Evolutionary conservation across 2,329 filamentous ascomycete species (phyloP).

Genomic region (Beauveria pseudobassiana): DNA sequence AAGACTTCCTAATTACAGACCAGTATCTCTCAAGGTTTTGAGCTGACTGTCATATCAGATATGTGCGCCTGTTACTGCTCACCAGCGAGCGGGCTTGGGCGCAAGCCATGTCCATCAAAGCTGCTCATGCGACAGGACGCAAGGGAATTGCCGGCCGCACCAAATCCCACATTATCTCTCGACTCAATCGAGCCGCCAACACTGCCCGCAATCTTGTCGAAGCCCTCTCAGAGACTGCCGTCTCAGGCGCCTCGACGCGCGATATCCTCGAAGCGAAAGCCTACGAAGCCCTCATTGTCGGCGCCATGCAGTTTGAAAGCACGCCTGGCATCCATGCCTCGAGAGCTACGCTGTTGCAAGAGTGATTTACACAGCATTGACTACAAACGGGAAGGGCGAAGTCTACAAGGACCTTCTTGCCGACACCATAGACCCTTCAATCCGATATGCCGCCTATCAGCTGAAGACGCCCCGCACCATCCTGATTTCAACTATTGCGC

Average conservation of each 20-base stretch:
- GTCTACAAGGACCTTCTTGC: constrained; percentile 79
- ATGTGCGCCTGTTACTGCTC: constrained; percentile 71
- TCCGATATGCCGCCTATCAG: constrained; percentile 92
- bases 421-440: constrained; percentile 83
- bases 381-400: constrained; percentile 54
- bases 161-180: constrained; percentile 81
- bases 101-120: constrained; percentile 91
- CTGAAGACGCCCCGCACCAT: constrained; percentile 79
- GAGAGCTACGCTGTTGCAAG: constrained; percentile 67
- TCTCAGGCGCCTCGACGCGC: constrained; percentile 57
- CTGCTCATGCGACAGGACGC: constrained; percentile 68
- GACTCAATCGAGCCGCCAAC: constrained; percentile 70
- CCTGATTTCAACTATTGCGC: constrained; percentile 70
- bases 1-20: constrained; percentile 25
- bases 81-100: constrained; percentile 90
- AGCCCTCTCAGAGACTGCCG: constrained; percentile 53
- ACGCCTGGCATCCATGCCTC: constrained; percentile 74
- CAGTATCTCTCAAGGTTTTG: background rate
- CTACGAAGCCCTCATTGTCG: constrained; percentile 70
- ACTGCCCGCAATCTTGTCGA: constrained; percentile 61
- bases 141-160: constrained; percentile 73
- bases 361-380: constrained; percentile 74
- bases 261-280: constrained; percentile 81
- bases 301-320: constrained; percentile 80
- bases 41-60: constrained; percentile 39